These are phyloP conservation scores for Rhizoctonia solani DNA, from an alignment of 1,284 basidiomycete genomes.

Conservation along the genomic window DNA sequence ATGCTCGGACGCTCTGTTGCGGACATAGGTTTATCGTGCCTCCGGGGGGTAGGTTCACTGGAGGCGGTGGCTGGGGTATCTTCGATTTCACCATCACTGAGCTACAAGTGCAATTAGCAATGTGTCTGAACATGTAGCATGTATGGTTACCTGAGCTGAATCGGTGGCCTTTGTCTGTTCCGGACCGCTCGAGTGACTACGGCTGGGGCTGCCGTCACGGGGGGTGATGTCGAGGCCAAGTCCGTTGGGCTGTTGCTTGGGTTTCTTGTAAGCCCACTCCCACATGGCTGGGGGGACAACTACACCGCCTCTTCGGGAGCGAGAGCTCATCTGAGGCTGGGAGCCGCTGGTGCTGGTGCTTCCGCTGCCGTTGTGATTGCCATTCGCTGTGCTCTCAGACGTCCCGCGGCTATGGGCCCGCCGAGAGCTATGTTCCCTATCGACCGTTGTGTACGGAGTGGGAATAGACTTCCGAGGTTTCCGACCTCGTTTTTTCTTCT, in stretches of 20 bases:
- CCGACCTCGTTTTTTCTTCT: constrained; percentile 11
- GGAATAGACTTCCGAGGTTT: neutral
- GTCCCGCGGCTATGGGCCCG: constrained; percentile 32
- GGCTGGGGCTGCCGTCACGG: constrained; percentile 19
- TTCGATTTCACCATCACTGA: constrained; percentile 29
- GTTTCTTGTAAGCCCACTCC: constrained; percentile 34
- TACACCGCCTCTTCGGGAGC: constrained; percentile 17
- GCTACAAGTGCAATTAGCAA: neutral
- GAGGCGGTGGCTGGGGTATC: constrained; percentile 6
- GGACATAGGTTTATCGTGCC: constrained; percentile 28
- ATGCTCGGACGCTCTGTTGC: constrained; percentile 2
- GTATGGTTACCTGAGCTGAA: neutral
- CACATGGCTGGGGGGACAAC: constrained; percentile 29
- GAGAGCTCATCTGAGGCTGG: constrained; percentile 13
- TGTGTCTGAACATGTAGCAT: neutral
- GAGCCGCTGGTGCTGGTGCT: constrained; percentile 27
- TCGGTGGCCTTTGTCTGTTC: constrained; percentile 8
- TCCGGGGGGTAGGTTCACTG: constrained; percentile 13
- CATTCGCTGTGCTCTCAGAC: constrained; percentile 33
- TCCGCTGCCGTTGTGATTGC: constrained; percentile 23
- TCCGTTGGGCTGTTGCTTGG: constrained; percentile 2
- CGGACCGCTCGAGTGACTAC: constrained; percentile 27
- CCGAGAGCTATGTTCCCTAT: constrained; percentile 2
- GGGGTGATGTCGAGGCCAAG: constrained; percentile 23
- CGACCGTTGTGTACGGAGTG: neutral